phyloP scores from a whole-genome alignment of 2,329 filamentous ascomycete genomes.

The Coniosporium uncinatum region DNA sequence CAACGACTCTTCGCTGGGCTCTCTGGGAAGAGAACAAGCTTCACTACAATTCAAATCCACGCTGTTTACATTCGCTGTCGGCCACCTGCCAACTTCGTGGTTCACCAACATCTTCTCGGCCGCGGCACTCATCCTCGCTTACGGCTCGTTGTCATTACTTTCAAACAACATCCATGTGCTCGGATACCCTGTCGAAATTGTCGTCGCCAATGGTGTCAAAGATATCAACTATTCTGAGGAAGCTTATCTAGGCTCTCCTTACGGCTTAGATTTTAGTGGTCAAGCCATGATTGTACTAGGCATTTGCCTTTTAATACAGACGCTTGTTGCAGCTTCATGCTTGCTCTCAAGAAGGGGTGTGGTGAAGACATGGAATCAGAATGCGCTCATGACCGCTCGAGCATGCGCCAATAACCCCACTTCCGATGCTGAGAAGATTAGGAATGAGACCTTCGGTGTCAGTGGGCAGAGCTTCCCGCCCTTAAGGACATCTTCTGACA shows the following conservation, averaged over 20 bases:
- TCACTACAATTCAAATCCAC: conserved; percentile 11
- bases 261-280: not conserved
- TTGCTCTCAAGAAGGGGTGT: not conserved
- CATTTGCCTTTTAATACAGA: not conserved
- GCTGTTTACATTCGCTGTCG: conserved; percentile 9
- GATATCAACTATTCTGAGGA: too few relatives aligned
- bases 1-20: conserved; percentile 11
- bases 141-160: conserved; percentile 4
- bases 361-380: not conserved
- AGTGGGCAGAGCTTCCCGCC: too few relatives aligned
- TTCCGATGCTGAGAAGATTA: too few relatives aligned
- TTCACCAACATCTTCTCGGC: conserved; percentile 9
- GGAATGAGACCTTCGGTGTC: too few relatives aligned
- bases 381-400: not conserved
- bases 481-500: too few relatives aligned
- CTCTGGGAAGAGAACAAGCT: conserved; percentile 11
- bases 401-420: not conserved
- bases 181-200: not conserved
- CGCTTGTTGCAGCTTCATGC: not conserved
- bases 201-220: not conserved
- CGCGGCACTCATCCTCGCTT: conserved; percentile 7
- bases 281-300: not conserved
- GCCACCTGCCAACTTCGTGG: conserved; percentile 6
- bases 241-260: not conserved
- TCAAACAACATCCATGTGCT: not conserved